Base-by-base conservation (phyloP, 441 rosid species). In the Isatis lusitanica region DNA sequence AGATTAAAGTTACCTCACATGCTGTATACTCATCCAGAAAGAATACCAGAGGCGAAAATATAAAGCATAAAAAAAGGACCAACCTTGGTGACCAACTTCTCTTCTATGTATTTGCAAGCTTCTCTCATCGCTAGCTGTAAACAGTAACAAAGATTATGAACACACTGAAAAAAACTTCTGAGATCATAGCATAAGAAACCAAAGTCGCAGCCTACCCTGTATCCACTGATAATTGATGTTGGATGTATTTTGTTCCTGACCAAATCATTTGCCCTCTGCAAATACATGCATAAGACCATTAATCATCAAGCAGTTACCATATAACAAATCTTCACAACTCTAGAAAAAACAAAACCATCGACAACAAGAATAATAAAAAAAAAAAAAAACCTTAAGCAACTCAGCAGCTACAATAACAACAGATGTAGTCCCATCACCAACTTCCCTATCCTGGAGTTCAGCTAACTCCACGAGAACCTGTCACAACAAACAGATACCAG, bases 241-340 rank as follows among this genome's bases (percentile, higher is more conserved):
- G 98, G 97, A 74, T 93, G 98, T 60, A 96, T 96, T 87, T 93
- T 93, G 80, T 96, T 92, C 84, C 98, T 91, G 80, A 91, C 97
- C 51, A 91, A 82, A 83, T 96, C 97, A 82, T 96, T 96, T 48
- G 92, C 98, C 72, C 98, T 91, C 96, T 95, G 87, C 56, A 61
- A 63, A 79, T 67, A 71, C 15, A 38, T 39, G 0, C 28, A 71
- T 17, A 33, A 55, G 46, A 77, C 66, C 12, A 74, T 11, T 64
- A 55, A 75, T 61, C 33, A 65, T 33, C 56, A 63, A 30, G 4
- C 16, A 56, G n/a, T 59, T 30, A 60, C 43, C 40, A 71, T 3
- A 21, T 52, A 31, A 58, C 0, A 51, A 48, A 60, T 9, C 9
- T 42, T 15, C 60, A 56, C 62, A 48, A 11, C 36, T 63, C 21